Evolutionary conservation across 2,329 filamentous ascomycete genomes (phyloP), one percentile per base, ranked within the genome.

Genomic region (Tricladium varicosporioides): DNA sequence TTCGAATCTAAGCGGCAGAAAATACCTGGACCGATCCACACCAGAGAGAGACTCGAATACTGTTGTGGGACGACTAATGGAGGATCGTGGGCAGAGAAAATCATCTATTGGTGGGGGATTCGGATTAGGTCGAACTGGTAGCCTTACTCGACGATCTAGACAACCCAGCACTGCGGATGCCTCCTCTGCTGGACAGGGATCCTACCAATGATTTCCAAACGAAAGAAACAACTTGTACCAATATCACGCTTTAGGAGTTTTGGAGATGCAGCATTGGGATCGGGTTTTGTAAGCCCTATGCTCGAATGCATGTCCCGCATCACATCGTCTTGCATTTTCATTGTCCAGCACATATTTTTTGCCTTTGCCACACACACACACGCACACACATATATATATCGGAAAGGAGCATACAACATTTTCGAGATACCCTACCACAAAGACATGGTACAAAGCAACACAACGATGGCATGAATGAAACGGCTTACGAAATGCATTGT

Each of bases 31-130:
- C 18, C 62, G 66, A 42, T 54, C 63, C 14, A 67, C 67, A 1
- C 63, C 66, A 16, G 68, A 70, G 43, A 53, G 63, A 53, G 66
- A 70, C 67, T 73, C 54, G 66, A 56, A 58, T 3, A 64, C 53
- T 36, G 53, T 61, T n/a, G 59, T 58, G 2, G 58, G 59, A 36
- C 59, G 65, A 56, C 33, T 66, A 13, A 57, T 58, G n/a, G 67
- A 67, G 31, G 65, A 66, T 49, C 64, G 65, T 27, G 60, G 54
- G 36, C 64, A 67, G 43, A 64, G 65, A 54, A 70, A 67, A 49
- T 59, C 61, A 4, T 69, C 68, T 4, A 60, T 67, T 9, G 56
- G 58, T 13, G 58, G 60, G 22, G 56, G 58, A n/a, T 58, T 66
- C 11, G 54, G 57, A 43, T 27, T 63, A 16, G 62, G 56, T 40